Conservation (phyloP, 495 filamentous ascomycete species). For the Cenococcum geophilum region DNA sequence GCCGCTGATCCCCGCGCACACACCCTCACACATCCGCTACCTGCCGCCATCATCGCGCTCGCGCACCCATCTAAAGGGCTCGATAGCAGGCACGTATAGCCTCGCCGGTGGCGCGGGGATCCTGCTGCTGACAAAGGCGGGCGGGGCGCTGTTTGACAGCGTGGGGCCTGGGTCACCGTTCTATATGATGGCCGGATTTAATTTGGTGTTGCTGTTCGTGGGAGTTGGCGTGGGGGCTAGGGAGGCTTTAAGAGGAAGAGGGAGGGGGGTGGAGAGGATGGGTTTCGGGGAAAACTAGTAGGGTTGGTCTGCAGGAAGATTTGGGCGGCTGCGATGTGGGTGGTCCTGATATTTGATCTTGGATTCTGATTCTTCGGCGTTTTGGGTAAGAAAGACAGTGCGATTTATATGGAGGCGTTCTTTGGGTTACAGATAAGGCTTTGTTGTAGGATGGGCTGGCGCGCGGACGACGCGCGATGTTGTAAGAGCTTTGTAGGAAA, state of each 20-base stretch:
- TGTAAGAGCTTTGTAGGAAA: too few species aligned
- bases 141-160: slow-evolving; percentile 76
- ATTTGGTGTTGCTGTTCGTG: slow-evolving; percentile 43
- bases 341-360: too few species aligned
- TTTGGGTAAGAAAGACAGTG: too few species aligned
- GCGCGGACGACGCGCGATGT: too few species aligned
- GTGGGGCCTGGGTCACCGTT: slow-evolving; percentile 71
- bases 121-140: slow-evolving; percentile 81
- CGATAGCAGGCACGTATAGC: slow-evolving; percentile 88
- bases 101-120: slow-evolving; percentile 89
- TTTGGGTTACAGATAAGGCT: too few species aligned
- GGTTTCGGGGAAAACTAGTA: too few species aligned
- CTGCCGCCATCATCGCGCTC: slow-evolving; percentile 9
- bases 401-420: too few species aligned
- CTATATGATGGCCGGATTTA: slow-evolving; percentile 86
- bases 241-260: slow-evolving; percentile 16
- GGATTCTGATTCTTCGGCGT: too few species aligned
- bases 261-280: neutral
- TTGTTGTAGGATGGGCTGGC: too few species aligned
- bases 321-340: too few species aligned
- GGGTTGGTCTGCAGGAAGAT: too few species aligned
- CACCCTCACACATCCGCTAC: neutral
- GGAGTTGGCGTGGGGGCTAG: slow-evolving; percentile 12
- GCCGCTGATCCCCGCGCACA: slow-evolving; percentile 23
- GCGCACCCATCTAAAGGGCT: slow-evolving; percentile 67